These are phyloP conservation scores for Neonectria hederae DNA, from an alignment of 2,329 filamentous ascomycete species.

Conservation along the genomic window DNA sequence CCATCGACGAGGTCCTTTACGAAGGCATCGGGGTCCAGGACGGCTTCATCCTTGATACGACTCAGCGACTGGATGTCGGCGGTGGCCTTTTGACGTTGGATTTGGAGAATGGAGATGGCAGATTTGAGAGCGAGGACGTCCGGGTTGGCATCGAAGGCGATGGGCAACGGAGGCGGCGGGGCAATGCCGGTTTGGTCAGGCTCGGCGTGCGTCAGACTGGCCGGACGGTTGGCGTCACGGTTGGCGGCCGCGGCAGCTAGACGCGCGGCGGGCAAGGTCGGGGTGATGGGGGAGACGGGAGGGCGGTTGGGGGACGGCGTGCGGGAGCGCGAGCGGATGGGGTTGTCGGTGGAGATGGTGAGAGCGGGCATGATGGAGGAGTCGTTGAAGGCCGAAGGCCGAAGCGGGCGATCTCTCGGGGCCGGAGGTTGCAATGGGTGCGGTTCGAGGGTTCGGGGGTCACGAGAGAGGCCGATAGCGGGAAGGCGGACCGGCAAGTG, in stretches of 20 bases:
- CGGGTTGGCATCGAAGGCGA: slow-evolving; percentile 74
- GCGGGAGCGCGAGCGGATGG: slow-evolving; percentile 47
- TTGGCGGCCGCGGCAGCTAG: slow-evolving; percentile 39
- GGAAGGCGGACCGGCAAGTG: slow-evolving; percentile 20
- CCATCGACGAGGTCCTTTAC: slow-evolving; percentile 72
- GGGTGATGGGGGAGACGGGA: slow-evolving; percentile 65
- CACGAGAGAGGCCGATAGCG: slow-evolving; percentile 26
- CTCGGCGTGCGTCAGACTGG: slow-evolving; percentile 58
- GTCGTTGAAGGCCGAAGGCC: background rate
- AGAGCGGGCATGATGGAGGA: slow-evolving; percentile 44
- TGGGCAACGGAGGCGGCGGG: slow-evolving; percentile 60
- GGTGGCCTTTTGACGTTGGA: slow-evolving; percentile 82
- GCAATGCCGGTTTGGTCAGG: slow-evolving; percentile 52
- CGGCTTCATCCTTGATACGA: slow-evolving; percentile 74
- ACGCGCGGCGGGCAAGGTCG: slow-evolving; percentile 54
- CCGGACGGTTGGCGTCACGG: slow-evolving; percentile 36
- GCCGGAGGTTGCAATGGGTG: slow-evolving; percentile 13
- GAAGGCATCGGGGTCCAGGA: slow-evolving; percentile 77
- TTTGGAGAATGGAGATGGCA: slow-evolving; percentile 85
- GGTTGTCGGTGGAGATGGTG: slow-evolving; percentile 44
- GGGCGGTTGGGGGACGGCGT: slow-evolving; percentile 59
- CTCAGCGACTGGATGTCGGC: slow-evolving; percentile 78
- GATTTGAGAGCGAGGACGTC: slow-evolving; percentile 89
- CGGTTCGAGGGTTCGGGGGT: slow-evolving; percentile 17
- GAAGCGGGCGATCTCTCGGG: background rate